Conservation (phyloP, 148 eudicot genomes). For the Rhododendron mucronatum region DNA sequence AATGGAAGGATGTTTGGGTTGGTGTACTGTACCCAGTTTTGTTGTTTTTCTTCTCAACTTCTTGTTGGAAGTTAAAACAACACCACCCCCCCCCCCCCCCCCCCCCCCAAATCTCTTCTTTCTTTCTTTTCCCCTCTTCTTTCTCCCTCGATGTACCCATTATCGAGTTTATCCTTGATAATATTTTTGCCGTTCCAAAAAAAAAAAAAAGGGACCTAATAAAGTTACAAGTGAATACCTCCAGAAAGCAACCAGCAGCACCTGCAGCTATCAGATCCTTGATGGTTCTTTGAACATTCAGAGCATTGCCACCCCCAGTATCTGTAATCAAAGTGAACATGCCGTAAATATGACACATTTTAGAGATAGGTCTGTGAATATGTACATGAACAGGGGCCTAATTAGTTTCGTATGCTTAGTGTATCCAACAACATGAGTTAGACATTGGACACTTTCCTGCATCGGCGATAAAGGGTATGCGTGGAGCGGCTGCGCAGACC, state of each 20-base stretch:
- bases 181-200: too few species aligned
- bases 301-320: slow-evolving; percentile 39
- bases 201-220: not conserved
- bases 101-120: too few species aligned
- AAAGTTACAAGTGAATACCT: slow-evolving; percentile 21
- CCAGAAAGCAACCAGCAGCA: slow-evolving; percentile 42
- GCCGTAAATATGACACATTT: not conserved
- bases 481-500: not conserved
- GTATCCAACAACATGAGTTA: not conserved
- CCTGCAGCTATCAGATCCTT: slow-evolving; percentile 37
- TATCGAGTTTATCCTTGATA: too few species aligned
- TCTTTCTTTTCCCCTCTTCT: too few species aligned
- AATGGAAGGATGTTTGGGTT: too few species aligned
- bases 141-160: too few species aligned
- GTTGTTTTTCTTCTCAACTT: too few species aligned
- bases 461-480: not conserved
- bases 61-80: too few species aligned
- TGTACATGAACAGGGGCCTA: slow-evolving; percentile 5
- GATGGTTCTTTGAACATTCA: slow-evolving; percentile 35
- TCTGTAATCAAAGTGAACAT: slow-evolving; percentile 24
- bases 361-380: not conserved
- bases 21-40: too few species aligned
- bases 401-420: not conserved
- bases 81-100: too few species aligned
- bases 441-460: not conserved